phyloP scores from a whole-genome alignment of 345 rosid species.

The Rhodamnia rubescens region DNA sequence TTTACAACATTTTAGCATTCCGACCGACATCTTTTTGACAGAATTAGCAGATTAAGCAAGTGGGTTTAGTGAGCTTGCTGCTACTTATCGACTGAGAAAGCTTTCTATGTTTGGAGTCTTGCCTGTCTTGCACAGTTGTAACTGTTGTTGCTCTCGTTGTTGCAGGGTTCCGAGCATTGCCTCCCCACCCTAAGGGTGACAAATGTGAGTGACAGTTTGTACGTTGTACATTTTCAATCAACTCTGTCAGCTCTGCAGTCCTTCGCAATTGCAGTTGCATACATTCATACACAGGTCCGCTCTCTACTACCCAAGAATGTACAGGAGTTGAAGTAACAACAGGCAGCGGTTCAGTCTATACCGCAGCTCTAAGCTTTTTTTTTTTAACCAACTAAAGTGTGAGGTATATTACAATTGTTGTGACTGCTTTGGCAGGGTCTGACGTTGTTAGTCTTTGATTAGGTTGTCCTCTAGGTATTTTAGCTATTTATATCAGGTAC shows the following conservation, averaged over 20 bases:
- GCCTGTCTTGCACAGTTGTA: background rate
- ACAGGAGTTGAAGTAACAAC: conserved; percentile 10
- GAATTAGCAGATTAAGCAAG: background rate
- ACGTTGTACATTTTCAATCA: conserved; percentile 61
- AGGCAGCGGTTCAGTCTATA: background rate
- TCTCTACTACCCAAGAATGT: conserved; percentile 29
- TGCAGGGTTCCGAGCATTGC: conserved; percentile 41
- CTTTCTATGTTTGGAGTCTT: background rate
- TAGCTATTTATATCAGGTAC: background rate
- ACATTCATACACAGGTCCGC: conserved; percentile 58
- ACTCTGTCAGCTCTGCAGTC: conserved; percentile 73
- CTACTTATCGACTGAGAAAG: background rate
- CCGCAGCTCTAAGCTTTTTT: background rate
- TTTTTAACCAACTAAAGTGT: background rate
- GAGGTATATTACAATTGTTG: background rate
- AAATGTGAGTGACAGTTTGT: conserved; percentile 54
- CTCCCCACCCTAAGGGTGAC: conserved; percentile 55
- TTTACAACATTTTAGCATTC: background rate
- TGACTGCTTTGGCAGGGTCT: background rate
- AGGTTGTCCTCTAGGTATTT: background rate
- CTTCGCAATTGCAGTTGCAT: conserved; percentile 75
- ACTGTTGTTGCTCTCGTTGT: background rate
- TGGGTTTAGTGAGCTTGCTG: background rate
- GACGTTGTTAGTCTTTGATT: background rate
- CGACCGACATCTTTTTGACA: background rate